A percentile compares a stretch with the other conserved stretches of the same genome.
phyloP scores from a whole-genome alignment of 2,329 filamentous ascomycete genomes.

The Neocucurbitaria cava region DNA sequence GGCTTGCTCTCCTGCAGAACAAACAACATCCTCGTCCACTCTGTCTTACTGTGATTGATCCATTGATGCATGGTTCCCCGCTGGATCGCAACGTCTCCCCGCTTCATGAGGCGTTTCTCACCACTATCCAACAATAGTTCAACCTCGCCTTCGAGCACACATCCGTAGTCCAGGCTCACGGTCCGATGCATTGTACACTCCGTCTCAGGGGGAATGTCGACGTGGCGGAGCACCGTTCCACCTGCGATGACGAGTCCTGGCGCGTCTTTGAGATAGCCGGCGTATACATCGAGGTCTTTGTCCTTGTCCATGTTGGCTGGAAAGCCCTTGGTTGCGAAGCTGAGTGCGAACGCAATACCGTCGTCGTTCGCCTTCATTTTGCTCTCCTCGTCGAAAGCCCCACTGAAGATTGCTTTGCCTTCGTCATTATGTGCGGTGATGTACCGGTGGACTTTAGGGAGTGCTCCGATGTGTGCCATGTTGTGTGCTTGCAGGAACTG shows the following conservation, averaged over 20 bases:
- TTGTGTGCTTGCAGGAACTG: slow-evolving; percentile 5
- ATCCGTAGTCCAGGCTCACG: slow-evolving; percentile 50
- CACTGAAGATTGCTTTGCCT: slow-evolving; percentile 48
- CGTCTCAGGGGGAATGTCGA: slow-evolving; percentile 47
- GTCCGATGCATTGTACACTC: slow-evolving; percentile 51
- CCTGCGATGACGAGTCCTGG: slow-evolving; percentile 59
- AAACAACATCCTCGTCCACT: slow-evolving; percentile 48
- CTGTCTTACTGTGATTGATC: slow-evolving; percentile 44
- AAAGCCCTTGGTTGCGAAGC: slow-evolving; percentile 58
- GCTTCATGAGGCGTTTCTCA: slow-evolving; percentile 45
- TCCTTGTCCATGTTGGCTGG: slow-evolving; percentile 56
- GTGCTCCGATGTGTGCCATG: slow-evolving; percentile 42
- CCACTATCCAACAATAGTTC: slow-evolving; percentile 49
- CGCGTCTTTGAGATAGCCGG: slow-evolving; percentile 51
- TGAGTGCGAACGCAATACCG: slow-evolving; percentile 57
- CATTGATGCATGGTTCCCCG: slow-evolving; percentile 51
- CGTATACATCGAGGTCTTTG: slow-evolving; percentile 57
- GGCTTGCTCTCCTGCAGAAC: slow-evolving; percentile 47
- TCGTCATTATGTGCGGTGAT: slow-evolving; percentile 47
- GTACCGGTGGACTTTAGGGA: slow-evolving; percentile 44
- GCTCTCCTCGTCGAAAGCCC: slow-evolving; percentile 44
- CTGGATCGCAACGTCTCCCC: slow-evolving; percentile 49
- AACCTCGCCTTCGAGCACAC: slow-evolving; percentile 49
- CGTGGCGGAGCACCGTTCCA: slow-evolving; percentile 56
- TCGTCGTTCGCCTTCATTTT: slow-evolving; percentile 50